Evolutionary conservation across 176 grass and related monocot species (phyloP).

Genomic region (Elaeis guineensis): DNA sequence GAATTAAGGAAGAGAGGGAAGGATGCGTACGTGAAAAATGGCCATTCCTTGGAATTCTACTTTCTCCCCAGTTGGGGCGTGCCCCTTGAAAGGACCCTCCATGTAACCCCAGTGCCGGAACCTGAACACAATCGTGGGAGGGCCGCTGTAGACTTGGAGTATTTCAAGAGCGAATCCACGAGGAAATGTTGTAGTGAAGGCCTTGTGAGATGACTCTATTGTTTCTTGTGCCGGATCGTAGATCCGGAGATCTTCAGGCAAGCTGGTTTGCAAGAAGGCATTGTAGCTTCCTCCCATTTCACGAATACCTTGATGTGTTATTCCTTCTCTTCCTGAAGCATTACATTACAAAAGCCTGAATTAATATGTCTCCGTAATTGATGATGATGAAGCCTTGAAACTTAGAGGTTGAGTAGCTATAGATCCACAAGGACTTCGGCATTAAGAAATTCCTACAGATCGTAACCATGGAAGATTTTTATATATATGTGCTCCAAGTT

Average conservation of each 20-base stretch:
- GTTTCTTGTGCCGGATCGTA: slow-evolving; percentile 55
- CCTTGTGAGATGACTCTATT: slow-evolving; percentile 22
- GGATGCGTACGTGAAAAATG: slow-evolving; percentile 44
- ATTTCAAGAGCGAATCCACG: background rate
- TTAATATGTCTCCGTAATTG: no score
- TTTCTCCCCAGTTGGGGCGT: slow-evolving; percentile 39
- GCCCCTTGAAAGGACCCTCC: slow-evolving; percentile 55
- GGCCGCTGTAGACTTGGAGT: slow-evolving; percentile 46
- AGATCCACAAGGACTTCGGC: no score
- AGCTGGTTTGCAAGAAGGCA: slow-evolving; percentile 35
- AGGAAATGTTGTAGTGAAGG: slow-evolving; percentile 46
- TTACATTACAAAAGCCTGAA: no score
- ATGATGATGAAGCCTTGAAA: no score
- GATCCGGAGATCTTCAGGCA: slow-evolving; percentile 50
- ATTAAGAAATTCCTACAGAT: no score
- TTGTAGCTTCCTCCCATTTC: slow-evolving; percentile 58
- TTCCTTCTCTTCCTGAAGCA: slow-evolving; percentile 6
- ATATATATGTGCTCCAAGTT: no score
- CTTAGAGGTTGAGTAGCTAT: no score
- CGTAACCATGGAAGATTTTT: no score
- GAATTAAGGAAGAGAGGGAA: no score
- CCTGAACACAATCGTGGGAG: slow-evolving; percentile 53
- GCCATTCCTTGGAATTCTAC: slow-evolving; percentile 39
- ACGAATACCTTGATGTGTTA: slow-evolving; percentile 18
- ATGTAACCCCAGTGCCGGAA: slow-evolving; percentile 80